Base-by-base conservation (phyloP, 352 stramenopile genomes). In the Phytophthora lateralis region DNA sequence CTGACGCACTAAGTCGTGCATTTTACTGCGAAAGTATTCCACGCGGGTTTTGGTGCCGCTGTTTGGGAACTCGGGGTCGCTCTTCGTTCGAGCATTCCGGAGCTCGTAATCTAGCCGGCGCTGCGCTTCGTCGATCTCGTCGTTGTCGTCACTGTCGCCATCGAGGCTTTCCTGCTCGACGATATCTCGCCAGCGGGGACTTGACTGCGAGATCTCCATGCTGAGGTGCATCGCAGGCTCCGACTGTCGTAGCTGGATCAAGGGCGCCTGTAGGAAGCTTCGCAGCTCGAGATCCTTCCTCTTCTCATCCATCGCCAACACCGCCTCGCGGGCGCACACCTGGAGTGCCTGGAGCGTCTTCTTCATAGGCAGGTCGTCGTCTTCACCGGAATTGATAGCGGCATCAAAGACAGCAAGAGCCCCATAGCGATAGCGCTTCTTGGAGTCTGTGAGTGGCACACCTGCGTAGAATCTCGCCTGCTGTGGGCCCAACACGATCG, bases 401-500 rank as follows among this genome's bases (percentile, higher is more conserved):
- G 76, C 46, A 35, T 95, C 83, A 57, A 91, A 93, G 18, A 95
- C 62, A 5, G 75, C 79, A 18, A 95, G 41, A 10, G 83, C 83
- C 0, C 85, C 85, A 21, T 92, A 65, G 6, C 78, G 59, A 7
- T 75, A 74, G 3, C 65, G 54, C 27, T 74, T 78, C 43, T 67
- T 66, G 39, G 53, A 37, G 67, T 89, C 75, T 2, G 77, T 55
- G 4, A 93, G 69, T 32, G 80, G 82, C 12, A 91, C 74, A 1
- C 83, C 81, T 3, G 78, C 80, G 59, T 94, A 94, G 58, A 91
- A 93, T 17, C 72, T 77, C 11, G 78, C 78, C 30, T 84, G 75
- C 50, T 94, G 85, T 1, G 85, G 82, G 0, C 83, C 85, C 37
- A 80, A 63, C 2, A 94, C 85, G 37, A 94, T 80, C 27, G 85